These are phyloP conservation scores for Arabidopsis suecica DNA, from an alignment of 345 rosid genomes.

Conservation along the genomic window DNA sequence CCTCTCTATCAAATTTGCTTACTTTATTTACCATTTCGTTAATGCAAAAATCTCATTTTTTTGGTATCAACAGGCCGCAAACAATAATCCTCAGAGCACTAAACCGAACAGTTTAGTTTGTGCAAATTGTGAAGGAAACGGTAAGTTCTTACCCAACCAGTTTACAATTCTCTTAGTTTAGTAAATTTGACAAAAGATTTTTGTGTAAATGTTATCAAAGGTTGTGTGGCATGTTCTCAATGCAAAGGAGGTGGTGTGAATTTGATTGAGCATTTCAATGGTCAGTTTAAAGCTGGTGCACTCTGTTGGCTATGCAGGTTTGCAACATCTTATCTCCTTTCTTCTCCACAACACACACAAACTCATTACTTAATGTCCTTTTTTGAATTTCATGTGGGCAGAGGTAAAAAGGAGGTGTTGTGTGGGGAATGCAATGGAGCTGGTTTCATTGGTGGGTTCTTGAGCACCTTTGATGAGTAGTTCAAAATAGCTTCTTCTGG, in stretches of 20 bases:
- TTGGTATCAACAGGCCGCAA: constrained; percentile 58
- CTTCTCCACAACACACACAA: neutral
- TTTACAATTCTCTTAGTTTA: neutral
- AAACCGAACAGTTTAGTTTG: constrained; percentile 73
- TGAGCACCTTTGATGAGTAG: constrained; percentile 76
- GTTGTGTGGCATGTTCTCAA: constrained; percentile 65
- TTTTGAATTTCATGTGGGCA: constrained; percentile 43
- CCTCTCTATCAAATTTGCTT: neutral
- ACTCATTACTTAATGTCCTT: neutral
- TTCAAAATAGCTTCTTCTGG: constrained; percentile 2
- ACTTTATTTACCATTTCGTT: neutral
- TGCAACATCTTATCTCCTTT: neutral
- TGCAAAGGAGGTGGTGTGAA: constrained; percentile 89
- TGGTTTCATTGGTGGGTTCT: constrained; percentile 91
- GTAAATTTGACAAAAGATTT: neutral
- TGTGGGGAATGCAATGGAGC: constrained; percentile 96
- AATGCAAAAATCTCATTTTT: neutral
- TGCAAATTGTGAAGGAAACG: constrained; percentile 76
- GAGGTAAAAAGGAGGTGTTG: constrained; percentile 82
- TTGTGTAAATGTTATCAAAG: constrained; percentile 44
- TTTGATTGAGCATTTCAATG: constrained; percentile 87
- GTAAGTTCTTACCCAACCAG: constrained; percentile 44
- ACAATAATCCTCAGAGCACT: constrained; percentile 44
- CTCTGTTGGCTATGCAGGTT: constrained; percentile 98
- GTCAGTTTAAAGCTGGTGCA: constrained; percentile 92